Conservation (phyloP, 2,329 filamentous ascomycete genomes). For the Aspergillus sclerotialis region DNA sequence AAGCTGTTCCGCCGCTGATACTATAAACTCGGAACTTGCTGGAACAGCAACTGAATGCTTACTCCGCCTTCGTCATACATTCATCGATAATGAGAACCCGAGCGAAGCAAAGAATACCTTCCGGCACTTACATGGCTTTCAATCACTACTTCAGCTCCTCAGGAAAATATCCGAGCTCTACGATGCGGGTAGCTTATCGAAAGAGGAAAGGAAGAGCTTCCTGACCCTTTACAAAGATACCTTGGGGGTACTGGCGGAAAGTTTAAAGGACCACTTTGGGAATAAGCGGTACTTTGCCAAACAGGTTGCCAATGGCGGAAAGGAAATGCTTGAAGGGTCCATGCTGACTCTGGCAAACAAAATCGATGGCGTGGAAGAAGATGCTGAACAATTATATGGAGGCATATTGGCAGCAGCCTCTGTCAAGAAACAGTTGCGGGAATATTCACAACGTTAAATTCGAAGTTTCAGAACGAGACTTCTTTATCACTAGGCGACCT, state of each 20-base stretch:
- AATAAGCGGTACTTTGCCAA: constrained; percentile 83
- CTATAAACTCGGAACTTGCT: constrained; percentile 24
- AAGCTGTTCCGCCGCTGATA: constrained; percentile 21
- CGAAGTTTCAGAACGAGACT: constrained; percentile 15
- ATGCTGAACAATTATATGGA: constrained; percentile 75
- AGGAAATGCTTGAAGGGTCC: constrained; percentile 66
- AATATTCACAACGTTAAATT: constrained; percentile 49
- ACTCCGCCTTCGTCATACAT: constrained; percentile 59
- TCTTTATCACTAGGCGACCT: constrained; percentile 14
- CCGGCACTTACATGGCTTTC: constrained; percentile 71
- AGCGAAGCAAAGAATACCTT: constrained; percentile 68
- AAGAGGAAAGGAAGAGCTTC: constrained; percentile 58
- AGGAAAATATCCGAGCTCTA: constrained; percentile 69
- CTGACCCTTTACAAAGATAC: constrained; percentile 57
- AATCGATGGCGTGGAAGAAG: constrained; percentile 39
- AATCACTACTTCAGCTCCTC: constrained; percentile 62
- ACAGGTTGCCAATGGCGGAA: constrained; percentile 68
- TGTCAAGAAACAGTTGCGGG: constrained; percentile 68
- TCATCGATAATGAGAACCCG: constrained; percentile 47
- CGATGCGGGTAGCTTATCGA: constrained; percentile 52
- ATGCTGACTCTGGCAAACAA: constrained; percentile 59
- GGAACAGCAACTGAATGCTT: constrained; percentile 49
- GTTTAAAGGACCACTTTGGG: constrained; percentile 70
- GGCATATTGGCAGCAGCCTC: constrained; percentile 74
- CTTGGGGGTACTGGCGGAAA: constrained; percentile 61